Conservation (phyloP, 2,329 filamentous ascomycete species). For the Phyllosticta ampelicida region DNA sequence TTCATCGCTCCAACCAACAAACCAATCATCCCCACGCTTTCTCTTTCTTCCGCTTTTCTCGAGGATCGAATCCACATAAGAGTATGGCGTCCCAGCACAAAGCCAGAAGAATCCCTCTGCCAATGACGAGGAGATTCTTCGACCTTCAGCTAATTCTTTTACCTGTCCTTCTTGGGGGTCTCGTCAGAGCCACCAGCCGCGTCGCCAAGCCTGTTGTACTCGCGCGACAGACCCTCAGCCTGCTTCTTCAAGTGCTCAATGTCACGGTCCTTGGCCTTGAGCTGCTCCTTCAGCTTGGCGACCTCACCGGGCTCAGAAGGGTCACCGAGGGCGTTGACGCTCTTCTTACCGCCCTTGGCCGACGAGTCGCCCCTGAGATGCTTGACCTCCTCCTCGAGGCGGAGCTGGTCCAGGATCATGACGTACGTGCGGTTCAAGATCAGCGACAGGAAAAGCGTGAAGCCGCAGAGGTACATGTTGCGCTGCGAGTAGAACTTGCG, state of each 20-base stretch:
- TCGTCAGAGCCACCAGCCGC: slow-evolving; percentile 53
- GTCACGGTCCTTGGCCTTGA: slow-evolving; percentile 68
- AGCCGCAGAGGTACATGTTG: slow-evolving; percentile 99
- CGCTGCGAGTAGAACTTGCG: slow-evolving; percentile 99
- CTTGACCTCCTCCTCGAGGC: slow-evolving; percentile 87
- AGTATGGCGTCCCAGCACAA: not conserved
- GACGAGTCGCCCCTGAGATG: slow-evolving; percentile 59
- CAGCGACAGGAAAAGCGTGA: slow-evolving; percentile 95
- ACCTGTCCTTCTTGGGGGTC: slow-evolving; percentile 46
- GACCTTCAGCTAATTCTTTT: slow-evolving; percentile 19
- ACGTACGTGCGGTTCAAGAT: slow-evolving; percentile 99
- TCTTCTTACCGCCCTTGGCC: slow-evolving; percentile 43
- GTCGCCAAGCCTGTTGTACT: slow-evolving; percentile 80
- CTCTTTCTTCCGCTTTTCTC: not conserved
- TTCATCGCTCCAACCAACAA: not conserved
- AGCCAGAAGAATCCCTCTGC: not conserved
- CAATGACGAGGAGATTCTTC: not conserved
- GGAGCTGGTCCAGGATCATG: slow-evolving; percentile 87
- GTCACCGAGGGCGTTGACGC: slow-evolving; percentile 59
- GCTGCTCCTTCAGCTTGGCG: slow-evolving; percentile 52
- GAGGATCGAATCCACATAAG: not conserved
- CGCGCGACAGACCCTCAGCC: slow-evolving; percentile 66
- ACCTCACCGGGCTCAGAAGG: slow-evolving; percentile 70
- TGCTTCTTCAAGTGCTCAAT: slow-evolving; percentile 89
- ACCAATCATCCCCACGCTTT: not conserved